phyloP scores from a whole-genome alignment of 2,329 filamentous ascomycete genomes.

The Tolypocladium album region DNA sequence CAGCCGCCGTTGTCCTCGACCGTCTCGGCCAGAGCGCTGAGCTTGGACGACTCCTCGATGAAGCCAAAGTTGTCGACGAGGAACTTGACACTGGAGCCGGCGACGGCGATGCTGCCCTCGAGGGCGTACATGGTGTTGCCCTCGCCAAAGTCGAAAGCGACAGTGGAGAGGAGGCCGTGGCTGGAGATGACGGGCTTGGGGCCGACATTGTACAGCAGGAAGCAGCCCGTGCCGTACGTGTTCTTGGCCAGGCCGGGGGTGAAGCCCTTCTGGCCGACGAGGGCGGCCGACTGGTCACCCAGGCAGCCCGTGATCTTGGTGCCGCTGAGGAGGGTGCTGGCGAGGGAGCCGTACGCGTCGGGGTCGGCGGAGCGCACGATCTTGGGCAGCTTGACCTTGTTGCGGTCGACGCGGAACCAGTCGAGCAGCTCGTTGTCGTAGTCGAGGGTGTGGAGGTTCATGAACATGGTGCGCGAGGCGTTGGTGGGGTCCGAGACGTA shows the following conservation, averaged over 20 bases:
- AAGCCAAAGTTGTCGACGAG: slow-evolving; percentile 46
- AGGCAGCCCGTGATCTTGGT: slow-evolving; percentile 65
- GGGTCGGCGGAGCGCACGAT: slow-evolving; percentile 66
- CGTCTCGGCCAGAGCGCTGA: slow-evolving; percentile 34
- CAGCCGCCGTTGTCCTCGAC: slow-evolving; percentile 62
- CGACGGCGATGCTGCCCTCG: slow-evolving; percentile 68
- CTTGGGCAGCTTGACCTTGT: slow-evolving; percentile 62
- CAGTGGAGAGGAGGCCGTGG: slow-evolving; percentile 66
- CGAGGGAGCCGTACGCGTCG: slow-evolving; percentile 56
- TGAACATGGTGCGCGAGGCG: slow-evolving; percentile 80
- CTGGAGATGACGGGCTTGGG: slow-evolving; percentile 68
- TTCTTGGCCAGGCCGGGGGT: slow-evolving; percentile 69
- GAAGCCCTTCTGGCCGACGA: slow-evolving; percentile 74
- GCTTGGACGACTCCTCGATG: slow-evolving; percentile 35
- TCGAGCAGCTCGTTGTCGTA: slow-evolving; percentile 64
- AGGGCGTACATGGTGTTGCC: slow-evolving; percentile 61
- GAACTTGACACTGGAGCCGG: slow-evolving; percentile 66
- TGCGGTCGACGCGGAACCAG: slow-evolving; percentile 63
- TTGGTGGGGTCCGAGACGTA: slow-evolving; percentile 74
- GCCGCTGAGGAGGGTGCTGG: slow-evolving; percentile 51
- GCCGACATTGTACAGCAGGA: slow-evolving; percentile 75
- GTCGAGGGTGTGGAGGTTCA: slow-evolving; percentile 65
- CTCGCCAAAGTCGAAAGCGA: slow-evolving; percentile 65
- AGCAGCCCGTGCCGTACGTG: slow-evolving; percentile 79
- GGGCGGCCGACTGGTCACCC: slow-evolving; percentile 70